These are phyloP conservation scores for Dryas octopetala DNA, from an alignment of 306 rosid species.

Conservation along the genomic window DNA sequence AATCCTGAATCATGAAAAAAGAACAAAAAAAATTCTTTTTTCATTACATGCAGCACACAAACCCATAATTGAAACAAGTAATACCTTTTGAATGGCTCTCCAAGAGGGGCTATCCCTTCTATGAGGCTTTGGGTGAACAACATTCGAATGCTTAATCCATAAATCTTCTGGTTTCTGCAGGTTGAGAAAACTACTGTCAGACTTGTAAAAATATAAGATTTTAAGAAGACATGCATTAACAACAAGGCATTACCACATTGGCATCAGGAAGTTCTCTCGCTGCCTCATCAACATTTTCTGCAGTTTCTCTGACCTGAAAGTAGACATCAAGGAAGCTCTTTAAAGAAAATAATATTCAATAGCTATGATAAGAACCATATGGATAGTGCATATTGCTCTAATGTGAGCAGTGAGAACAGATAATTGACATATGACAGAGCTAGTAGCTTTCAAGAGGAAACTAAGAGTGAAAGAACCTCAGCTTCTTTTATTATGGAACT, in stretches of 20 bases:
- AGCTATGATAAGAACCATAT: conserved; percentile 1
- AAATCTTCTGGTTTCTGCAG: conserved; percentile 96
- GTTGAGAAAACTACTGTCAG: conserved; percentile 26
- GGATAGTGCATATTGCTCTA: background rate
- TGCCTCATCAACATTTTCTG: conserved; percentile 83
- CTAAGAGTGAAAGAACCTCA: too few relatives aligned
- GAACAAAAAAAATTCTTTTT: background rate
- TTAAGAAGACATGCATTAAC: conserved; percentile 16
- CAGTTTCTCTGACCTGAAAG: conserved; percentile 75
- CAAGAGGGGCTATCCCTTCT: conserved; percentile 67
- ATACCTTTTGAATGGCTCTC: conserved; percentile 81
- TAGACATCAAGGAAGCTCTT: conserved; percentile 20
- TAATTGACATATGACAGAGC: too few relatives aligned
- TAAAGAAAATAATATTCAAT: background rate
- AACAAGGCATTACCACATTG: conserved; percentile 54
- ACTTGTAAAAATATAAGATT: conserved; percentile 19
- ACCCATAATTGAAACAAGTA: background rate
- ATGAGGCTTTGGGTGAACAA: conserved; percentile 87
- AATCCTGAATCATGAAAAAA: background rate
- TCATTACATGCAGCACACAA: background rate
- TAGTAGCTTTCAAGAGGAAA: too few relatives aligned
- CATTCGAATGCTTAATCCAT: conserved; percentile 88
- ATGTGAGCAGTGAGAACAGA: too few relatives aligned
- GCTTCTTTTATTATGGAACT: too few relatives aligned
- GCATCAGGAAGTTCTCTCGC: conserved; percentile 97